phyloP scores from a whole-genome alignment of 768 basidiomycete species.

The Cyclocybe aegerita region DNA sequence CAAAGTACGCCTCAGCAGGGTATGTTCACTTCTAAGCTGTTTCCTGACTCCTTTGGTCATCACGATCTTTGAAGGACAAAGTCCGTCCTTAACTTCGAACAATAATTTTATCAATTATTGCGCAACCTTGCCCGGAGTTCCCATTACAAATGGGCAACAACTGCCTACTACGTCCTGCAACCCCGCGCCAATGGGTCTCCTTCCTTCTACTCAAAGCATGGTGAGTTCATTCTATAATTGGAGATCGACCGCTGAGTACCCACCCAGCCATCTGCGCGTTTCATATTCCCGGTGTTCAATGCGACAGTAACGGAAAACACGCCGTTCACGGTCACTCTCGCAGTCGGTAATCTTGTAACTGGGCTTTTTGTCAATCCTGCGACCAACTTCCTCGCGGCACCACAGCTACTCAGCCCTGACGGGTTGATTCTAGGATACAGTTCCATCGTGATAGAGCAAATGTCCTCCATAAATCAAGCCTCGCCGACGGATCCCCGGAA shows the following conservation, averaged over 20 bases:
- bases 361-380: slow-evolving; percentile 4
- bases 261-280: not conserved
- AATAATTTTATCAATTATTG: no score
- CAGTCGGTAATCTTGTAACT: slow-evolving; percentile 6
- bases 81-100: no score
- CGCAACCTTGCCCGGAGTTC: no score
- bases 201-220: not conserved
- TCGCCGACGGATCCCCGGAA: not conserved
- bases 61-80: no score
- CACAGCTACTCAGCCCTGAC: slow-evolving; percentile 6
- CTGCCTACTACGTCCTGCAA: no score
- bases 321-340: slow-evolving; percentile 5
- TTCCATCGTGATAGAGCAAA: slow-evolving; percentile 1
- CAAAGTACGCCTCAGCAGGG: no score
- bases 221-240: not conserved
- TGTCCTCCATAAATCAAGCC: not conserved
- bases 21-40: no score
- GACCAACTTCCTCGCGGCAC: slow-evolving; percentile 8
- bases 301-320: not conserved
- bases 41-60: no score
- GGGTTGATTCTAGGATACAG: slow-evolving; percentile 8
- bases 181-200: no score
- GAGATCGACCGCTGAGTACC: not conserved
- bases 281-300: slow-evolving; percentile 1
- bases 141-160: no score